Evolutionary conservation across 805 yeast species (phyloP).

Genomic region (Schizosaccharomyces lindneri): DNA sequence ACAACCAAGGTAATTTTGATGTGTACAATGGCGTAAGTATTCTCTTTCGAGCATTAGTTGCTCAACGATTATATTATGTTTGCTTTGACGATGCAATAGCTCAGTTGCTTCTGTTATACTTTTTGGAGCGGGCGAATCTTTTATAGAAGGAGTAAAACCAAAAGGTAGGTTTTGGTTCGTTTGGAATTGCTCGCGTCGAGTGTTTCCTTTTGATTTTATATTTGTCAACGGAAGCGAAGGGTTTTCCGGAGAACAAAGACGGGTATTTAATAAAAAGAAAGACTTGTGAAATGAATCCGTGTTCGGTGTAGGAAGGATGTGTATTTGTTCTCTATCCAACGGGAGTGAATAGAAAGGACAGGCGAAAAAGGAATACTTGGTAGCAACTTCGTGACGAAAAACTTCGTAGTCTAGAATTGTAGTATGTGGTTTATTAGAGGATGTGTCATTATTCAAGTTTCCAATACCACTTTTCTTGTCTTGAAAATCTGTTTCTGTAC

Average conservation of each 20-base stretch:
- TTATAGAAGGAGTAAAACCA: neutral
- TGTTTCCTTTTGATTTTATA: neutral
- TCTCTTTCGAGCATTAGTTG: too few relatives aligned
- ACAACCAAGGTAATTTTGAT: too few relatives aligned
- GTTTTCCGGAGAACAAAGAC: neutral
- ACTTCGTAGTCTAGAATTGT: neutral
- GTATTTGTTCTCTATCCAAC: neutral
- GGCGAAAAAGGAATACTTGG: neutral
- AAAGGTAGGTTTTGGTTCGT: neutral
- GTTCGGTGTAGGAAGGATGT: neutral
- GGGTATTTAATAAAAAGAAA: neutral
- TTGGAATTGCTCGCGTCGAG: neutral
- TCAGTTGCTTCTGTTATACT: neutral
- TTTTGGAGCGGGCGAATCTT: neutral
- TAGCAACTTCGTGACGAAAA: neutral
- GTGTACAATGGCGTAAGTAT: too few relatives aligned
- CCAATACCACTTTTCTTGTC: neutral
- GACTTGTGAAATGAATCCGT: neutral
- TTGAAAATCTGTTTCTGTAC: neutral
- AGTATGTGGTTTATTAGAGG: neutral
- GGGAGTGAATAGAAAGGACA: neutral
- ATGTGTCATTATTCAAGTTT: neutral
- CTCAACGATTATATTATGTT: neutral
- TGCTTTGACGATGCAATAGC: neutral
- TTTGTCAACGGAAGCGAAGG: neutral